Evolutionary conservation across 495 filamentous ascomycete species (phyloP), one percentile per base, ranked within the genome.

Genomic region (Penicillium dipodomyicola): DNA sequence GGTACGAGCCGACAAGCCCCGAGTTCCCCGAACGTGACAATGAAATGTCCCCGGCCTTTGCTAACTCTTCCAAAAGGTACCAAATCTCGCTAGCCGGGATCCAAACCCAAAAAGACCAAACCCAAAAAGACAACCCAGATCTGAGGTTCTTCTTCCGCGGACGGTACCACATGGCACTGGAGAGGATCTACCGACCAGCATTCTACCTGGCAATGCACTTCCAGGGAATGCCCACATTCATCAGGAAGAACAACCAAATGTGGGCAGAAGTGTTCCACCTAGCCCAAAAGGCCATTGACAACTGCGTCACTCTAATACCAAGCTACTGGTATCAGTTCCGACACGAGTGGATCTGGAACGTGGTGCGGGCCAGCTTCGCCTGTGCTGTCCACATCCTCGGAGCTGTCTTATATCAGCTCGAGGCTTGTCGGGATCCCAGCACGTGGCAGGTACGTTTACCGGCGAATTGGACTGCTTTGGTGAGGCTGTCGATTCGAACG

Each of bases 171-270:
- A 45, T 68, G 37, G 47, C 49, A 9, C 48, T 63, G 2, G 65
- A 68, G 25, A 61, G 60, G 17, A 66, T 66, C 49, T 68, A 64
- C 53, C 63, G 65, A n/a, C 63, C 65, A 8, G 52, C 61, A 7
- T 39, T 68, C 63, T 68, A 66, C 43, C 53, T 68, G n/a, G 65
- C 65, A 22, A 40, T 61, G 14, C 65, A 68, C 43, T 62, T 54
- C 51, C 52, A 59, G 17, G 45, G 46, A 19, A 57, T 68, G 19
- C 65, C 65, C 14, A 22, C 44, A 19, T 61, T 59, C 20, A 27
- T 61, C 15, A 61, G 61, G 14, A 50, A 46, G 27, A 59, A 63
- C 35, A 46, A 43, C 15, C 47, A 48, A 29, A 19, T 64, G 30
- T 54, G 52, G 47, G 45, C 20, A 4, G 30, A 59, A 22, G 30